These are phyloP conservation scores for Neospora caninum DNA, from an alignment of 169 alveolate species.

Conservation along the genomic window DNA sequence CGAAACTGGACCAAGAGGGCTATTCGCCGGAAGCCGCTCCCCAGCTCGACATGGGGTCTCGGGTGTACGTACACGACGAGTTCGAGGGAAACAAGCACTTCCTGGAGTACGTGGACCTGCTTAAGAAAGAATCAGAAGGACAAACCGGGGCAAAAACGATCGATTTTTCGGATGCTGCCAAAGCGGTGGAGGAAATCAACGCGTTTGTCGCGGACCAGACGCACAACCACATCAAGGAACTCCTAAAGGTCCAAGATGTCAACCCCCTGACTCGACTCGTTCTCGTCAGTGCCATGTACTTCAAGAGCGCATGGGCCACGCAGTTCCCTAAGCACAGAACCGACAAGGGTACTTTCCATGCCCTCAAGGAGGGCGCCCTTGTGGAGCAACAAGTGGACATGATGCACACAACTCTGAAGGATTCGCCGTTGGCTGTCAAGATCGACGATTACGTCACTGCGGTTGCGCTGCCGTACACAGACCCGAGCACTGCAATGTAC, in stretches of 20 bases:
- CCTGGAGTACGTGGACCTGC: not conserved
- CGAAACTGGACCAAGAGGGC: not conserved
- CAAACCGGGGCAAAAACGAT: not conserved
- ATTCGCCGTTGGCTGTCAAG: slow-evolving; percentile 39
- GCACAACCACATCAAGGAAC: slow-evolving; percentile 39
- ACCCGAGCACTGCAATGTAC: slow-evolving; percentile 42
- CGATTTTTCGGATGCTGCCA: not conserved
- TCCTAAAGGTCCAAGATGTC: not conserved
- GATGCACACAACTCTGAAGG: slow-evolving; percentile 45
- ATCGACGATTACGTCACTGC: slow-evolving; percentile 20
- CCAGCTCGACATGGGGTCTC: slow-evolving; percentile 36
- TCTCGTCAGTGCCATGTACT: slow-evolving; percentile 51
- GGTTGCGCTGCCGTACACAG: slow-evolving; percentile 51
- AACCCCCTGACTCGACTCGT: slow-evolving; percentile 25
- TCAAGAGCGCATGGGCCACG: slow-evolving; percentile 39
- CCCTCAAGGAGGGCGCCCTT: not conserved
- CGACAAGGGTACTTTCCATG: slow-evolving; percentile 5
- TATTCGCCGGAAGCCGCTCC: not conserved
- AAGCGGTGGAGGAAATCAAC: slow-evolving; percentile 49
- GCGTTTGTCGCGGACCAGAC: slow-evolving; percentile 50
- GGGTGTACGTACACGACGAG: slow-evolving; percentile 44
- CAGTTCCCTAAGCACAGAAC: slow-evolving; percentile 31
- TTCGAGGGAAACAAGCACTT: slow-evolving; percentile 7
- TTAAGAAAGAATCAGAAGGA: not conserved
- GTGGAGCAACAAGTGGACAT: slow-evolving; percentile 27